Base-by-base conservation (phyloP, 2,329 filamentous ascomycete species). In the Pestalotiopsis fici region DNA sequence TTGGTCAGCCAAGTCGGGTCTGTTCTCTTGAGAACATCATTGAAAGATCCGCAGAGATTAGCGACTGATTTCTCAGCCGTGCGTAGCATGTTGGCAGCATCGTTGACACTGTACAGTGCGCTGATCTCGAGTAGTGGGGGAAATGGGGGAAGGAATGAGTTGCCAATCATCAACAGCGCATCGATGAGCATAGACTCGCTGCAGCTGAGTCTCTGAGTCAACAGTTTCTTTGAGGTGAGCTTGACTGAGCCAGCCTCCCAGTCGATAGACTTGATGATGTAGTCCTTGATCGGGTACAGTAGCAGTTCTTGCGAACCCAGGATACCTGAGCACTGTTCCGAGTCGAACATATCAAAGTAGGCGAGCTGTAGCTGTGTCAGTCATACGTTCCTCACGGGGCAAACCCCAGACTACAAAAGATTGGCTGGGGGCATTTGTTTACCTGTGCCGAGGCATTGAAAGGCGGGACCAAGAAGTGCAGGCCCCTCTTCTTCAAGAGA, bases 391-490 rank as follows among this genome's bases (percentile, higher is more conserved):
- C 9, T 2, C n/a, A 37, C 12, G n/a, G 27, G 13, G 31, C 3
- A 9, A 3, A 9, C 31, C 28, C 5, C 31, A 28, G 15, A 7
- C 9, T 37, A 5, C 11, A 15, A 4, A 18, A 31, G 7, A 59
- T n/a, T 31, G 27, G 5, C 11, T 12, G 59, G 5, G 35, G 15
- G 21, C 18, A 21, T 12, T 50, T 25, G 21, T 83, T 76, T 80
- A 95, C 93, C 88, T 97, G 94, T 67, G 93, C 93, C 74, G 92
- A 91, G 47, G 95, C 94, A 78, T 92, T 94, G 83, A 94, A 97
- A 1, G 95, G 95, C 13, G 95, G 91, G 57, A 97, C 92, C 60
- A 93, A 84, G 75, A 94, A 97, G 69, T 93, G 87, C 66, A 97
- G 83, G 2, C 86, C 85, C 69, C 91, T 87, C 71, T 90, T 83